Percentiles rank a stretch among this genome's conserved stretches.
phyloP scores from a whole-genome alignment of 1,284 basidiomycete species.

The Ustilago sp. region DNA sequence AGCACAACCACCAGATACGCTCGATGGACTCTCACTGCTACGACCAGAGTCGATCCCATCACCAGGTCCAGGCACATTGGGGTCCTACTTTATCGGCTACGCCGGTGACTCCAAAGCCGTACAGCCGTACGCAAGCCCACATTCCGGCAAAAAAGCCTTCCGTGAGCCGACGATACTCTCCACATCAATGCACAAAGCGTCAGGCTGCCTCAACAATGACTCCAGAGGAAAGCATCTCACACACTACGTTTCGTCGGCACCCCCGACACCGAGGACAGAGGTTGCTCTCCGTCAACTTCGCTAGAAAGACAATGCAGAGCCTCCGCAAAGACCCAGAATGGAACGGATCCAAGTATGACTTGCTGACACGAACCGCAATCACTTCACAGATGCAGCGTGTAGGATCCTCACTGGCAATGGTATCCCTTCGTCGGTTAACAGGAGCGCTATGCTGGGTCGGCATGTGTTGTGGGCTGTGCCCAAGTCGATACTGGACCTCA shows the following conservation, averaged over 20 bases:
- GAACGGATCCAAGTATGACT: conserved; percentile 29
- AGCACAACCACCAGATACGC: background rate
- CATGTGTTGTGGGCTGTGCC: conserved; percentile 17
- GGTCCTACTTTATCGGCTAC: conserved; percentile 32
- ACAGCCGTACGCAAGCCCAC: conserved; percentile 8
- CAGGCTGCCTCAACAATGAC: background rate
- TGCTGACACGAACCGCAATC: conserved; percentile 62
- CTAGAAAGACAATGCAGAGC: conserved; percentile 9
- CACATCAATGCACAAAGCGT: background rate
- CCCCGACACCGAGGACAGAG: conserved; percentile 19
- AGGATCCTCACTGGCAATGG: conserved; percentile 51
- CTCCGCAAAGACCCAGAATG: conserved; percentile 25
- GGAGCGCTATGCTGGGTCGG: conserved; percentile 19
- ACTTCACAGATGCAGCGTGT: conserved; percentile 62
- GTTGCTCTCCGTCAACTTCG: conserved; percentile 2
- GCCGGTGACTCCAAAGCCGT: conserved; percentile 10
- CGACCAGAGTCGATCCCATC: conserved; percentile 19
- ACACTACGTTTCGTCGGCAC: background rate
- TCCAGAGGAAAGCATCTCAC: background rate
- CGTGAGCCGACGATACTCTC: conserved; percentile 10
- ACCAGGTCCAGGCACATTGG: conserved; percentile 26
- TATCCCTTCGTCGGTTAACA: conserved; percentile 61
- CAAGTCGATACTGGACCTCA: conserved; percentile 18
- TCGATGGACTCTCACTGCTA: conserved; percentile 26
- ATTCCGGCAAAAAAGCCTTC: conserved; percentile 22